phyloP scores from a whole-genome alignment of 1,284 basidiomycete genomes.

The Exobasidium rhododendri region DNA sequence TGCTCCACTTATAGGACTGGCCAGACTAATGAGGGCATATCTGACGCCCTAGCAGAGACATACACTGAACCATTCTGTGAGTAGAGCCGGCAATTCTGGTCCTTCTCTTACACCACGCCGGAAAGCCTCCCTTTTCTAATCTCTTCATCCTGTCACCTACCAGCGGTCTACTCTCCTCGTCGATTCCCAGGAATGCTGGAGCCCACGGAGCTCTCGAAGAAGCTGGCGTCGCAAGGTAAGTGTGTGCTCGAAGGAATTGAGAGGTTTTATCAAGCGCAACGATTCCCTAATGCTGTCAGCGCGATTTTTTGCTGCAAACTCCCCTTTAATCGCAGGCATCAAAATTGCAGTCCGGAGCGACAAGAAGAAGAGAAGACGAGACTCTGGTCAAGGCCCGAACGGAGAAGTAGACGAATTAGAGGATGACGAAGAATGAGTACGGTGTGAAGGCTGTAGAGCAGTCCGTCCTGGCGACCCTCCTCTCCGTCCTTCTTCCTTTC shows the following conservation, averaged over 20 bases:
- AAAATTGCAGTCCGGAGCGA: slow-evolving; percentile 41
- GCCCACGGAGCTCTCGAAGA: slow-evolving; percentile 42
- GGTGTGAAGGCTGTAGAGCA: no score
- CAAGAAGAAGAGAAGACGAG: slow-evolving; percentile 39
- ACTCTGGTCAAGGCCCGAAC: not conserved
- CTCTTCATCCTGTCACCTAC: not conserved
- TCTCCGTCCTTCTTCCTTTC: no score
- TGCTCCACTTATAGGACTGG: slow-evolving; percentile 22
- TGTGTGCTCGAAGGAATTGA: not conserved
- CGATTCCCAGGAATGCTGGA: slow-evolving; percentile 47
- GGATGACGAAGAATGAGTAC: slow-evolving; percentile 28
- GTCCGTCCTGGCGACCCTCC: no score
- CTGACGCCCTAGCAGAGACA: slow-evolving; percentile 40
- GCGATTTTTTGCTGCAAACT: no score
- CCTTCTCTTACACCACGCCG: not conserved
- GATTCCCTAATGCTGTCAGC: no score
- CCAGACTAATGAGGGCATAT: slow-evolving; percentile 35
- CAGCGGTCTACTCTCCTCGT: slow-evolving; percentile 40
- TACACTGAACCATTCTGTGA: slow-evolving; percentile 41
- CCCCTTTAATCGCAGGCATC: not conserved
- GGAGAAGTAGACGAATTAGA: slow-evolving; percentile 24
- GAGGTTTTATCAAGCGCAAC: slow-evolving; percentile 34
- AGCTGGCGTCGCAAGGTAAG: slow-evolving; percentile 38
- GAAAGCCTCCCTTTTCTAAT: not conserved
- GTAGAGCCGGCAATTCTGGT: slow-evolving; percentile 13